These are phyloP conservation scores for Gossypium longicalyx DNA, from an alignment of 345 rosid species.

Conservation along the genomic window DNA sequence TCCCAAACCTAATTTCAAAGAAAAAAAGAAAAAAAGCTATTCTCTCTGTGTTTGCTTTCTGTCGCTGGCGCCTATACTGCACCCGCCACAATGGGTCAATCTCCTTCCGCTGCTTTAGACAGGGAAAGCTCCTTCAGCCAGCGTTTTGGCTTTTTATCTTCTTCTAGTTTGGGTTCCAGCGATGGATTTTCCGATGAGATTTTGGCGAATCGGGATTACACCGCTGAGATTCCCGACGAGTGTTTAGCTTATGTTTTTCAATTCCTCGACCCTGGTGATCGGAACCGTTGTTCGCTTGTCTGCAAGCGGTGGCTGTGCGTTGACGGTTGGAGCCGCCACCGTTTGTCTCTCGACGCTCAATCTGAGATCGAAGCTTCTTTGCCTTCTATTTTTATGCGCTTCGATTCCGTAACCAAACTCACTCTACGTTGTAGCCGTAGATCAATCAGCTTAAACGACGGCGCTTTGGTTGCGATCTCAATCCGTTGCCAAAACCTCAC, in stretches of 20 bases:
- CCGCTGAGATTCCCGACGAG: conserved; percentile 73
- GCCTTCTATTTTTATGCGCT: conserved; percentile 55
- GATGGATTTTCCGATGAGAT: conserved; percentile 19
- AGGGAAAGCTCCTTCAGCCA: conserved; percentile 17
- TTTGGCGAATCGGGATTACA: conserved; percentile 33
- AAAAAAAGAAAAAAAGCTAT: background rate
- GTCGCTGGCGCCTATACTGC: conserved; percentile 14
- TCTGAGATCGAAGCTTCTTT: conserved; percentile 40
- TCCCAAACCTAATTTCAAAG: background rate
- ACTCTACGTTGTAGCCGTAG: conserved; percentile 74
- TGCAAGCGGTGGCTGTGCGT: conserved; percentile 74
- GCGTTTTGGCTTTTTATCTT: conserved; percentile 18
- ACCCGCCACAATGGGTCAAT: conserved; percentile 47
- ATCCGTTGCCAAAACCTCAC: conserved; percentile 55
- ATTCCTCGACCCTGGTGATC: conserved; percentile 56
- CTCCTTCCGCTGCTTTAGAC: conserved; percentile 36
- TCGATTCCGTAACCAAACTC: conserved; percentile 68
- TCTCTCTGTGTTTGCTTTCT: background rate
- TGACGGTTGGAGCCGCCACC: conserved; percentile 67
- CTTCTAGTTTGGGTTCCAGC: conserved; percentile 18
- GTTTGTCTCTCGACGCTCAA: conserved; percentile 64
- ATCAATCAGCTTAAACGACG: conserved; percentile 58
- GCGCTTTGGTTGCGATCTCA: conserved; percentile 53
- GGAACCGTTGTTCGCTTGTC: conserved; percentile 65
- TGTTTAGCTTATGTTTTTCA: conserved; percentile 76